These are phyloP conservation scores for Saccharomycopsis hybrid DNA, from an alignment of 1,139 yeast genomes.

Conservation along the genomic window DNA sequence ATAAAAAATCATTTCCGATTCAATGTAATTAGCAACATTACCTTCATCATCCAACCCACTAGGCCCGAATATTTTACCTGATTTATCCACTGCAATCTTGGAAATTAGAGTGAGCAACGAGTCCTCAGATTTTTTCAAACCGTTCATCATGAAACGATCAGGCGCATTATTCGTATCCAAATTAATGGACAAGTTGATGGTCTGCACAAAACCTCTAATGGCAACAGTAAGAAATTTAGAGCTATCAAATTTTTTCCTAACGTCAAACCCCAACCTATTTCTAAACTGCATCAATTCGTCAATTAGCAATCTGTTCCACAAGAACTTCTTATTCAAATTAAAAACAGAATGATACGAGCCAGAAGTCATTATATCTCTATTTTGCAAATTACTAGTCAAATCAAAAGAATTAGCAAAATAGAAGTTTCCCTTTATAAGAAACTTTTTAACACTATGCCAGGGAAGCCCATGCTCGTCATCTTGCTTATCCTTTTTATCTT, in stretches of 20 bases:
- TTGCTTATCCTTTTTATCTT: neutral
- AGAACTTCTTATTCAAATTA: conserved; percentile 46
- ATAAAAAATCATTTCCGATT: conserved; percentile 57
- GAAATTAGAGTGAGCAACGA: conserved; percentile 57
- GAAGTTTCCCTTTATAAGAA: conserved; percentile 57
- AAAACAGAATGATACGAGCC: conserved; percentile 36
- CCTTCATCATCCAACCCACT: conserved; percentile 73
- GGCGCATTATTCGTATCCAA: conserved; percentile 23
- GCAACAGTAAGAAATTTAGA: conserved; percentile 54
- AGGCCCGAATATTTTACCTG: conserved; percentile 57
- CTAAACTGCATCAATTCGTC: conserved; percentile 55
- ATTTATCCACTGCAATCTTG: conserved; percentile 56
- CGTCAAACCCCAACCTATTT: conserved; percentile 44
- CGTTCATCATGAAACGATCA: neutral
- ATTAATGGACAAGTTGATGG: conserved; percentile 43
- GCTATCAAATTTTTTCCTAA: conserved; percentile 44
- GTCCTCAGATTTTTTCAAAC: conserved; percentile 24
- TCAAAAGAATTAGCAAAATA: conserved; percentile 64
- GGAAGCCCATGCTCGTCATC: conserved; percentile 43
- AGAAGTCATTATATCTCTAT: conserved; percentile 35
- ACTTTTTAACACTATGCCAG: conserved; percentile 49
- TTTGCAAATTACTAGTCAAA: conserved; percentile 55
- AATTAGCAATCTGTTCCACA: conserved; percentile 62
- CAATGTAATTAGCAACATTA: conserved; percentile 57
- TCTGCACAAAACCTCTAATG: conserved; percentile 61